phyloP scores from a whole-genome alignment of 192 early-diverging fungal species.

The Umbelopsis isabellina region DNA sequence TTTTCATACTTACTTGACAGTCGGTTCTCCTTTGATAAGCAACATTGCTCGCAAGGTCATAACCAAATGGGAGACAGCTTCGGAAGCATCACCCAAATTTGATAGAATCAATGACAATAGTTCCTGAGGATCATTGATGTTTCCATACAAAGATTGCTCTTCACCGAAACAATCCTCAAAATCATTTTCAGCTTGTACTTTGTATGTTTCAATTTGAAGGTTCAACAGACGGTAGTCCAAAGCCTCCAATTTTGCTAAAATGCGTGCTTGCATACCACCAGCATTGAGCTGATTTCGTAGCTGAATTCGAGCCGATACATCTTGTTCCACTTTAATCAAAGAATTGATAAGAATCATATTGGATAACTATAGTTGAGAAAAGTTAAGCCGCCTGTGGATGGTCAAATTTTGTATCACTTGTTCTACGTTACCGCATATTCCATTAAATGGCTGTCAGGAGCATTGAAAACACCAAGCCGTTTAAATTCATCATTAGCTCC shows the following conservation, averaged over 20 bases:
- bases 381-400: background rate
- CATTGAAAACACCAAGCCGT: slow-evolving; percentile 52
- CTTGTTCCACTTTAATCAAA: slow-evolving; percentile 68
- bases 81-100: slow-evolving; percentile 64
- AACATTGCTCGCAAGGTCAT: slow-evolving; percentile 71
- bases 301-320: slow-evolving; percentile 73
- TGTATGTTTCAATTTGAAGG: slow-evolving; percentile 34
- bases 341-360: slow-evolving; percentile 79
- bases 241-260: slow-evolving; percentile 58
- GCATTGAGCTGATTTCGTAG: slow-evolving; percentile 72
- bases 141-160: slow-evolving; percentile 54
- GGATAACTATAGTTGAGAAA: slow-evolving; percentile 54
- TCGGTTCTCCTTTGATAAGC: slow-evolving; percentile 70
- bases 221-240: slow-evolving; percentile 47
- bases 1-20: slow-evolving; percentile 60
- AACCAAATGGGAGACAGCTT: slow-evolving; percentile 64
- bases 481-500: slow-evolving; percentile 67
- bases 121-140: slow-evolving; percentile 70
- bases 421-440: slow-evolving; percentile 63
- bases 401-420: background rate
- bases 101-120: slow-evolving; percentile 67
- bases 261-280: slow-evolving; percentile 61
- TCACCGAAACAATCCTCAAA: slow-evolving; percentile 48
- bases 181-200: slow-evolving; percentile 26
- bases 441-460: slow-evolving; percentile 71